These are phyloP conservation scores for Alternaria gansuensis DNA, from an alignment of 2,329 filamentous ascomycete genomes.

Conservation along the genomic window DNA sequence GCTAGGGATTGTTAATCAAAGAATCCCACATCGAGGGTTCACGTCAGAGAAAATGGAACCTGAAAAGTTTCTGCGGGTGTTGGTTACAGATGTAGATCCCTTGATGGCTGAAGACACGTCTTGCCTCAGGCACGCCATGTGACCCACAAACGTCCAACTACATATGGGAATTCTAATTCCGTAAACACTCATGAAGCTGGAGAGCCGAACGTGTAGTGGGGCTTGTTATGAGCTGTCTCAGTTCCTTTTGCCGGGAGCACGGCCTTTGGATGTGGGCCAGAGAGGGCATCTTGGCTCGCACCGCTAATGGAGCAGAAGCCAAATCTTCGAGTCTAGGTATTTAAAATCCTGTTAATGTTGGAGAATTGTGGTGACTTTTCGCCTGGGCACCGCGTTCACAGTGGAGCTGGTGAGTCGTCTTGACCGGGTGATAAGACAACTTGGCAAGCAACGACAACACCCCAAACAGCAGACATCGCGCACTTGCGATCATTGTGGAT, in stretches of 20 bases:
- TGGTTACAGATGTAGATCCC: constrained; percentile 23
- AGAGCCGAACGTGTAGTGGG: constrained; percentile 13
- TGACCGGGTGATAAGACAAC: constrained; percentile 1
- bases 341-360: constrained; percentile 2
- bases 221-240: constrained; percentile 22
- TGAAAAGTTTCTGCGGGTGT: constrained; percentile 13
- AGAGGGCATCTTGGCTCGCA: constrained; percentile 8
- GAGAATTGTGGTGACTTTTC: not conserved
- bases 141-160: constrained; percentile 6
- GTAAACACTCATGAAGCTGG: constrained; percentile 7
- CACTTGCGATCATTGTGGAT: constrained; percentile 3
- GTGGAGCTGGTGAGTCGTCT: constrained; percentile 8
- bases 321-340: constrained; percentile 2
- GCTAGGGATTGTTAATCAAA: constrained; percentile 6
- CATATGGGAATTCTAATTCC: constrained; percentile 15
- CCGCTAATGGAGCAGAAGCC: not conserved
- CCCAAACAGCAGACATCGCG: constrained; percentile 3
- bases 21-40: constrained; percentile 5
- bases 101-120: constrained; percentile 14
- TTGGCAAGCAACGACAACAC: constrained; percentile 1
- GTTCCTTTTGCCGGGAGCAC: constrained; percentile 22
- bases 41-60: constrained; percentile 14
- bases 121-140: constrained; percentile 21
- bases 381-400: constrained; percentile 5
- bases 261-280: constrained; percentile 19